phyloP scores from a whole-genome alignment of 768 basidiomycete genomes.

The Russula lepida region DNA sequence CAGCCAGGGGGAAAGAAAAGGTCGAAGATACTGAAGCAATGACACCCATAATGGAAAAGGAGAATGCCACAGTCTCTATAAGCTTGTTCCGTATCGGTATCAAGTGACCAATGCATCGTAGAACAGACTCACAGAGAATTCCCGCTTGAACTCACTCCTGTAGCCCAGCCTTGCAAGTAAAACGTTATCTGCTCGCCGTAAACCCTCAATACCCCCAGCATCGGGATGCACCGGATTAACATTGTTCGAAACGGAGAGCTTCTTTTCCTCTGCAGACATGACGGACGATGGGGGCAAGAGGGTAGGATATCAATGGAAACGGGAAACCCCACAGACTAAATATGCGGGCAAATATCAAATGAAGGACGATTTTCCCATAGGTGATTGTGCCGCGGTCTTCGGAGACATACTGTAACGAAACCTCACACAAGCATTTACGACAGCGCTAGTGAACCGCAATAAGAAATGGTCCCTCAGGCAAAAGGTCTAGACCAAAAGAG shows the following conservation, averaged over 20 bases:
- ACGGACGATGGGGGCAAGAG: neutral
- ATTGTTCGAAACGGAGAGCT: neutral
- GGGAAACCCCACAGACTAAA: neutral
- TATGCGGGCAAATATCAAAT: neutral
- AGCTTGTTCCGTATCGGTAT: constrained; percentile 29
- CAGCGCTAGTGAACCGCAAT: neutral
- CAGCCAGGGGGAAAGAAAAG: constrained; percentile 51
- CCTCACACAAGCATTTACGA: neutral
- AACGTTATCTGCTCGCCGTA: constrained; percentile 38
- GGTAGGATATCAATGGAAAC: neutral
- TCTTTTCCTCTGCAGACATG: constrained; percentile 12
- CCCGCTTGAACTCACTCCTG: constrained; percentile 62
- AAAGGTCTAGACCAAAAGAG: neutral
- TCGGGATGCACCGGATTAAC: neutral
- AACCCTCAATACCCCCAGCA: neutral
- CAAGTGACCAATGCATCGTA: neutral
- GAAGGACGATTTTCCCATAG: neutral
- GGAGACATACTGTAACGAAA: neutral
- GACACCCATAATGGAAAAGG: constrained; percentile 67
- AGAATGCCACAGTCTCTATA: constrained; percentile 55
- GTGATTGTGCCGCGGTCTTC: neutral
- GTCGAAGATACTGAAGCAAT: constrained; percentile 62
- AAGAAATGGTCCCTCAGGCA: neutral
- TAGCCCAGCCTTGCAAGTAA: constrained; percentile 61
- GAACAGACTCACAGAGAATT: constrained; percentile 49